A percentile compares a stretch with the other conserved stretches of the same genome.
phyloP scores from a whole-genome alignment of 2,329 filamentous ascomycete species.

The Leptographium procerum region DNA sequence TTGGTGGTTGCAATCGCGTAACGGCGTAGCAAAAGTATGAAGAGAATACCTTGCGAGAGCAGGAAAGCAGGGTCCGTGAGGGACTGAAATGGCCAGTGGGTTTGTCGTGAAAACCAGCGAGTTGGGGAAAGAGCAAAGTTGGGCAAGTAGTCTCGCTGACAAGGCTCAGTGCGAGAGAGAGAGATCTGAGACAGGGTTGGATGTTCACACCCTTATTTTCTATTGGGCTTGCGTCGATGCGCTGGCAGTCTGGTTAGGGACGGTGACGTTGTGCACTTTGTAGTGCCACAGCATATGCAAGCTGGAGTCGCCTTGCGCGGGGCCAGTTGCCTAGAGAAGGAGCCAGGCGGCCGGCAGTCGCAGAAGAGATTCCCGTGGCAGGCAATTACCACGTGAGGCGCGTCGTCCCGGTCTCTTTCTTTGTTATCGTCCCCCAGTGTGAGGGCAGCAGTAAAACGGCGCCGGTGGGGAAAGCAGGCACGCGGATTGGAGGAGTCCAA shows the following conservation, averaged over 20 bases:
- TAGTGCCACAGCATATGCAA: constrained; percentile 48
- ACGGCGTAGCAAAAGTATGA: not conserved
- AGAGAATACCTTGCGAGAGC: not conserved
- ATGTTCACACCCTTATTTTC: constrained; percentile 35
- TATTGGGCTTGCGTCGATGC: constrained; percentile 50
- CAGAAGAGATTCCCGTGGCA: not conserved
- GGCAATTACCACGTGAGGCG: not conserved
- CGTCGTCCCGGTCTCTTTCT: not conserved
- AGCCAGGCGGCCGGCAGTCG: not conserved
- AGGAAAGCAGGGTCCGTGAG: not conserved
- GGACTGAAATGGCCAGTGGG: not conserved
- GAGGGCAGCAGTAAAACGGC: not conserved
- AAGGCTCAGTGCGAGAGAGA: constrained; percentile 9
- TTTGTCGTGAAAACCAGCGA: not conserved
- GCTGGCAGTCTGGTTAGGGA: constrained; percentile 46
- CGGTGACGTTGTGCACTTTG: constrained; percentile 38
- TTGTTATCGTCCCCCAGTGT: not conserved
- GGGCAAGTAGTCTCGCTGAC: not conserved
- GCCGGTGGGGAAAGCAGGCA: not conserved
- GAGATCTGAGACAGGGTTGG: constrained; percentile 32
- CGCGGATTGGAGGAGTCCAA: not conserved
- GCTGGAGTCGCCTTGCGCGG: constrained; percentile 29
- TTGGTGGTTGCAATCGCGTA: not conserved
- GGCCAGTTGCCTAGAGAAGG: not conserved
- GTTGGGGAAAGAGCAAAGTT: not conserved